Conservation (phyloP, 75 land plant species). For the Chamaecyparis obtusa region DNA sequence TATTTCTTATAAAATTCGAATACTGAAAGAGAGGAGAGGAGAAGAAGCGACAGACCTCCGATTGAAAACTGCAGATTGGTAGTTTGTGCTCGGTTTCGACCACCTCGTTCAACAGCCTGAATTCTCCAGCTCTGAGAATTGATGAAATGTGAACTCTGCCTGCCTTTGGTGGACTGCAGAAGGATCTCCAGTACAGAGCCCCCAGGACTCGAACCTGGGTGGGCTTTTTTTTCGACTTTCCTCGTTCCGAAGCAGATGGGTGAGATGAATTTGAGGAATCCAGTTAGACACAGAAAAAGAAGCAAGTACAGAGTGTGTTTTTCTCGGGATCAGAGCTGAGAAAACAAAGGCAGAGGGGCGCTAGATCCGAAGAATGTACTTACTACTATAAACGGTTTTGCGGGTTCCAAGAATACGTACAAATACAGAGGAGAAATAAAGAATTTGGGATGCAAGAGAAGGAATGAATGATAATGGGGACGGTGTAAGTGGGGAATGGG, state of each 20-base stretch:
- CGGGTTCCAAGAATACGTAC: not conserved
- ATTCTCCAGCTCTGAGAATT: no score
- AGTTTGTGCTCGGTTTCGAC: not conserved
- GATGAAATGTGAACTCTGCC: no score
- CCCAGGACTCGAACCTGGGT: not conserved
- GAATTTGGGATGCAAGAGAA: not conserved
- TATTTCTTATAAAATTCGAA: no score
- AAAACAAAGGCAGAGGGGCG: not conserved
- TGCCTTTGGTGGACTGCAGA: not conserved
- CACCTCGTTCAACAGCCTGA: not conserved
- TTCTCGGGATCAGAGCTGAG: not conserved
- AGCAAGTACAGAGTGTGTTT: not conserved
- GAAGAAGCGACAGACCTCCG: not conserved
- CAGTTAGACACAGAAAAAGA: not conserved
- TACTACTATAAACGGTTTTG: not conserved
- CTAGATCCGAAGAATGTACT: conserved; percentile 11
- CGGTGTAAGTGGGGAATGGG: not conserved
- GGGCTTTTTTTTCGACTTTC: not conserved
- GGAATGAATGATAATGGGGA: conserved; percentile 1
- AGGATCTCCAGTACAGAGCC: conserved; percentile 5
- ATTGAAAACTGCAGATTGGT: not conserved
- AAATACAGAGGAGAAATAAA: not conserved
- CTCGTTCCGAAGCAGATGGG: not conserved
- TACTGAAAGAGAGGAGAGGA: not conserved
- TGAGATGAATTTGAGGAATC: not conserved